phyloP scores from a whole-genome alignment of 2,329 filamentous ascomycete species.

The Coniochaeta ligniaria region DNA sequence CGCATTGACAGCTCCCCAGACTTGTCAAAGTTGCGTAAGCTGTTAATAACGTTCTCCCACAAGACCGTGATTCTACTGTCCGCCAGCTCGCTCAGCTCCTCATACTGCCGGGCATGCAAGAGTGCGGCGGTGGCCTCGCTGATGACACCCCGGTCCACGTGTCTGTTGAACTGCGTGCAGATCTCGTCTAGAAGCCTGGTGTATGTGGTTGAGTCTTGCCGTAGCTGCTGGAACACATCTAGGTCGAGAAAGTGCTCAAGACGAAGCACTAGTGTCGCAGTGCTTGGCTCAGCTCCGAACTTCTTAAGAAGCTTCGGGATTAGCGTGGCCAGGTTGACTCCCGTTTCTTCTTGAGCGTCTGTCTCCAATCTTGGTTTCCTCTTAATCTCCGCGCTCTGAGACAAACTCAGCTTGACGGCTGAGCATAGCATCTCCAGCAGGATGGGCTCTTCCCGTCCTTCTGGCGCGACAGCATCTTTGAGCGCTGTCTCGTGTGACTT shows the following conservation, averaged over 20 bases:
- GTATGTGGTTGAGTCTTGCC: constrained; percentile 78
- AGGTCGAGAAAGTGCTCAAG: constrained; percentile 83
- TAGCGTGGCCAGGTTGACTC: constrained; percentile 66
- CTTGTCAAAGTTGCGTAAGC: constrained; percentile 64
- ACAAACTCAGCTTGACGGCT: constrained; percentile 68
- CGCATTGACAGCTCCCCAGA: constrained; percentile 65
- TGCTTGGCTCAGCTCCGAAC: constrained; percentile 82
- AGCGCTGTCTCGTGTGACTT: constrained; percentile 47
- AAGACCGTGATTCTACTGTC: constrained; percentile 72
- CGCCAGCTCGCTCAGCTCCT: constrained; percentile 80
- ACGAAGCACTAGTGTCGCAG: constrained; percentile 77
- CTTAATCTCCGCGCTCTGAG: constrained; percentile 58
- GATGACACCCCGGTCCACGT: constrained; percentile 79
- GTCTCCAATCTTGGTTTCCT: constrained; percentile 52
- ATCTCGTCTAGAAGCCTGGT: constrained; percentile 81
- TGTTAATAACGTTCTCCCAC: constrained; percentile 77
- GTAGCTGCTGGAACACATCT: constrained; percentile 79
- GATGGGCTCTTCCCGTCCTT: constrained; percentile 71
- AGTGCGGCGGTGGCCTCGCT: constrained; percentile 77
- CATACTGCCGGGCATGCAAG: constrained; percentile 76
- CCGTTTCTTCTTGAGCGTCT: constrained; percentile 71
- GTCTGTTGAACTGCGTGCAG: constrained; percentile 88
- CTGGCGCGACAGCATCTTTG: constrained; percentile 65
- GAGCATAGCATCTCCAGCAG: constrained; percentile 82
- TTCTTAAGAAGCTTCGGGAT: constrained; percentile 88